Base-by-base conservation (phyloP, 1,284 basidiomycete species). In the Apiotrichum gamsii region DNA sequence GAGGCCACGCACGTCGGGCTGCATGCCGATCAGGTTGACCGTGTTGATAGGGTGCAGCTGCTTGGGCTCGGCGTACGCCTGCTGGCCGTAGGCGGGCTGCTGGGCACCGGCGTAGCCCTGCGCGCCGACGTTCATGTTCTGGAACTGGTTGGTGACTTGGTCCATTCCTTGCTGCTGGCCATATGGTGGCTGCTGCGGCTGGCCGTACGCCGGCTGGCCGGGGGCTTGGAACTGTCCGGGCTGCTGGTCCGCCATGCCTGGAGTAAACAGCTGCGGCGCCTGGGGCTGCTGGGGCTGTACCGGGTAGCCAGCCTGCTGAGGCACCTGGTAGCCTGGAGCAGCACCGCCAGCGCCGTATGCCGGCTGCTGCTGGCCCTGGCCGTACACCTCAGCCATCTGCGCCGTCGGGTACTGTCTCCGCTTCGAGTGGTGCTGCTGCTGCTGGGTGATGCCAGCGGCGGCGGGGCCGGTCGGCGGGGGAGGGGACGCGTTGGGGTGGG, bases 341-440 rank as follows among this genome's bases (percentile, higher is more conserved):
- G 49, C 49, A 31, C 49, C 39, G 13, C 23, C 51, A n/a, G n/a
- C n/a, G 19, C 35, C 33, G 37, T 37, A 43, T 69, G 69, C 23
- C 64, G 62, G 29, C 54, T 43, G 59, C 42, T 38, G 47, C 14
- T 20, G 67, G 5, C 56, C 50, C 20, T 46, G 56, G 28, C 84
- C 83, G 70, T 91, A 91, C 3, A 81, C 84, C 64, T 90, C 85
- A 3, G 87, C 64, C 45, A 71, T 88, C 71, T 91, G 87, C 11
- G 85, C 87, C 6, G 86, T 82, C 39, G 90, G 90, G 72, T 94
- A 94, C 70, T 91, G 88, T 42, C 90, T 82, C 58, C 89, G 81
- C 74, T 87, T 90, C n/a, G 51, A 24, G 46, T 58, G 59, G 23
- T 44, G 49, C 5, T 41, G 31, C n/a, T n/a, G n/a, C n/a, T n/a